Base-by-base conservation (phyloP, 345 rosid species). In the Acer campestre region DNA sequence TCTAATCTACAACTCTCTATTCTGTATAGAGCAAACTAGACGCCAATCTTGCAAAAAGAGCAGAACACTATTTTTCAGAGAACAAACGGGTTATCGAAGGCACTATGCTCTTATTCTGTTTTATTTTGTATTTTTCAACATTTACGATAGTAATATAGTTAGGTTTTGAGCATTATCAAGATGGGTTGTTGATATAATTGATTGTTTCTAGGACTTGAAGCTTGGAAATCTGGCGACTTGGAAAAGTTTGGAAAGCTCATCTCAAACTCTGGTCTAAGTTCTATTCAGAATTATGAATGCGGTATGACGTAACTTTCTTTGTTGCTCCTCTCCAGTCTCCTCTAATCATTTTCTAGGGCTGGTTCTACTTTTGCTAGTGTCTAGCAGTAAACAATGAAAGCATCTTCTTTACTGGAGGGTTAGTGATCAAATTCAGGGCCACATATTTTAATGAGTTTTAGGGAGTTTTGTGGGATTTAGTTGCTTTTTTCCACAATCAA, bases 251-350 rank as follows among this genome's bases (percentile, higher is more conserved):
- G 97, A 68, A 84, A 84, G 80, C 90, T 95, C 63, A 86, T 95
- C 64, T 91, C 99, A 78, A 93, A 92, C 13, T 93, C 99, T 12
- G 98, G 98, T 74, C 83, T 90, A 81, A 95, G 99, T 87, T 95
- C 97, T 40, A 95, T 92, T 66, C 77, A 84, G 76, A 95, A 93
- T 83, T 91, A 95, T 76, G 98, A 95, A 91, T 95, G 97, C 20
- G 98, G 97, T 93, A 90, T 42, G 70, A 53, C 56, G 75, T 40
- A 22, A 17, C 29, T 20, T 69, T 63, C 77, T 29, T 65, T 67
- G 2, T 70, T 49, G 48, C 58, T 23, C 20, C n/a, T 18, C 11
- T 18, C 3, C 31, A 29, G 31, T 29, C 3, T 29, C 29, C 35
- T 7, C 42, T 48, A 10, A 31, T 56, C 51, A 7, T 53, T 31